Evolutionary conservation across 1,284 basidiomycete species (phyloP).

Genomic region (Porodaedalea pini): DNA sequence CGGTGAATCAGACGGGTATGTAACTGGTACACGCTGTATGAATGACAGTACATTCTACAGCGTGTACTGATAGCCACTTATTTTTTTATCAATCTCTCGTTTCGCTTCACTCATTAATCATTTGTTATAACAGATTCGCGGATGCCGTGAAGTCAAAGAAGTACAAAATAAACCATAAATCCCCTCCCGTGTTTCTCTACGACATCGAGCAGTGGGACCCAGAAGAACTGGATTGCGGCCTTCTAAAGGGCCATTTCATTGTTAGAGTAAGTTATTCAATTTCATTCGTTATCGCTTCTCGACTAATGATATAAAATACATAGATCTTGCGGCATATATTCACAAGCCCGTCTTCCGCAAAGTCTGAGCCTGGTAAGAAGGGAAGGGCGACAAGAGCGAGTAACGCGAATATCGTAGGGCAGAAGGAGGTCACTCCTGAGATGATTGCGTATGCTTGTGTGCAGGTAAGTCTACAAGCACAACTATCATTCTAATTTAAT

Average conservation of each 20-base stretch:
- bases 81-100: too few species aligned
- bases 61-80: too few species aligned
- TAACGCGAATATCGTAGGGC: not conserved
- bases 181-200: not conserved
- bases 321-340: not conserved
- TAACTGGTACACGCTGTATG: too few species aligned
- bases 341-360: not conserved
- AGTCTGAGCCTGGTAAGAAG: too few species aligned
- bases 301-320: not conserved
- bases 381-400: not conserved
- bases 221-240: not conserved
- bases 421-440: slow-evolving; percentile 2
- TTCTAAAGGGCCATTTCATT: not conserved
- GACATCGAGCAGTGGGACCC: not conserved
- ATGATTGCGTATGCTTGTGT: slow-evolving; percentile 1
- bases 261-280: not conserved
- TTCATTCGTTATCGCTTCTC: not conserved
- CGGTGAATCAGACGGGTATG: not conserved
- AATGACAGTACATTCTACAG: too few species aligned
- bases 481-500: not conserved
- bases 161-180: not conserved
- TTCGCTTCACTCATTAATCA: not conserved
- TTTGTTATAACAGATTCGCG: not conserved
- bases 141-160: not conserved
- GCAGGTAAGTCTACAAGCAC: not conserved